Evolutionary conservation across 2,329 filamentous ascomycete genomes (phyloP).

Genomic region (Arthrobotrys megalospora): DNA sequence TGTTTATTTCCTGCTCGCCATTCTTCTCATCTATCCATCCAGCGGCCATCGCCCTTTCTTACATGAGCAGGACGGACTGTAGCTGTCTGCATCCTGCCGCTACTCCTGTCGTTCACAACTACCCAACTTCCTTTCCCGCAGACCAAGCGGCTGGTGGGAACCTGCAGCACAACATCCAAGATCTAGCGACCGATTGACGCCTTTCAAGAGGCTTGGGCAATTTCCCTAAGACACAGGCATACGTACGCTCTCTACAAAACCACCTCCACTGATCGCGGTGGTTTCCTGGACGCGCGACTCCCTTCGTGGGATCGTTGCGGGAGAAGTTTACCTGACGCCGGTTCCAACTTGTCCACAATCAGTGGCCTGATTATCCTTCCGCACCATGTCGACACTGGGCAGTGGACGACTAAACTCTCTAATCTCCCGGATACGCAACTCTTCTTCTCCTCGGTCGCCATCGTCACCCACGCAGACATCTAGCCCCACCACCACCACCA

Average conservation of each 20-base stretch:
- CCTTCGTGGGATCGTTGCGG: conserved; percentile 60
- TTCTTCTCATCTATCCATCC: neutral
- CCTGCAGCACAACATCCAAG: conserved; percentile 13
- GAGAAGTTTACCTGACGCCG: conserved; percentile 20
- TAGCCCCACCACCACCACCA: conserved; percentile 15
- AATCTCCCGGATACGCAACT: conserved; percentile 55
- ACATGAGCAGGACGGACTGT: conserved; percentile 13
- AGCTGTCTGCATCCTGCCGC: conserved; percentile 8
- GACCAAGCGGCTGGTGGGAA: conserved; percentile 35
- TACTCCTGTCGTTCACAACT: conserved; percentile 15
- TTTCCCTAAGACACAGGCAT: conserved; percentile 19
- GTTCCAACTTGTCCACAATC: conserved; percentile 9
- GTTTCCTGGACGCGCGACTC: conserved; percentile 52
- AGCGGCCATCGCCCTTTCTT: conserved; percentile 2
- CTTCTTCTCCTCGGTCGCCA: conserved; percentile 43
- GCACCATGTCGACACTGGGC: conserved; percentile 45
- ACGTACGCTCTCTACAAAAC: conserved; percentile 19
- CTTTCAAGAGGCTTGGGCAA: conserved; percentile 22
- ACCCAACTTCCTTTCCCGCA: conserved; percentile 15
- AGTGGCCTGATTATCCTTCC: conserved; percentile 16
- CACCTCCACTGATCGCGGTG: conserved; percentile 29
- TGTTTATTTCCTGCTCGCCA: conserved; percentile 30
- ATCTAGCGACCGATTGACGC: conserved; percentile 27
- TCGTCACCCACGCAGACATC: conserved; percentile 28
- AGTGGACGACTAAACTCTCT: conserved; percentile 46